A percentile compares a stretch with the other conserved stretches of the same genome.
phyloP scores from a whole-genome alignment of 352 stramenopile species.

The Phytophthora megakarya region DNA sequence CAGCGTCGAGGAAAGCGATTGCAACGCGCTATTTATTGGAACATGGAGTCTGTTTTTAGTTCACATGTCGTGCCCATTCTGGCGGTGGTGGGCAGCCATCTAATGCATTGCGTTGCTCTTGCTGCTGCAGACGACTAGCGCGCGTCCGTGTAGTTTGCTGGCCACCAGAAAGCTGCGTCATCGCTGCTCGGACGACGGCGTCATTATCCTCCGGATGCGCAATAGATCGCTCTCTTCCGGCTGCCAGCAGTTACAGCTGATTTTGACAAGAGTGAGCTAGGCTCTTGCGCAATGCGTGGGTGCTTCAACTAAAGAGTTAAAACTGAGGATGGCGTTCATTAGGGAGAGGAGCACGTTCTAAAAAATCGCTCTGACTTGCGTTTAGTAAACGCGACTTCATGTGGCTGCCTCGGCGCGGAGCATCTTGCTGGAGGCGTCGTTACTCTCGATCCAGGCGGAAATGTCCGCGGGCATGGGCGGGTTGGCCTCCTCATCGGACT shows the following conservation, averaged over 20 bases:
- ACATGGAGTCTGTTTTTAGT: conserved; percentile 31
- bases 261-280: too few species aligned
- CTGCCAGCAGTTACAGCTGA: not conserved
- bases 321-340: conserved; percentile 28
- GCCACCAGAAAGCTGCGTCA: conserved; percentile 15
- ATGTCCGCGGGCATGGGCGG: conserved; percentile 61
- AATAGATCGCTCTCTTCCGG: conserved; percentile 6
- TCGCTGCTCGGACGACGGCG: conserved; percentile 5
- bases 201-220: conserved; percentile 24
- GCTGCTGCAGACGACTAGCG: not conserved
- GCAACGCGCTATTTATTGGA: conserved; percentile 51
- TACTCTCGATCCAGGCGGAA: conserved; percentile 72
- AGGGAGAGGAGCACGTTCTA: conserved; percentile 26
- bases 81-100: conserved; percentile 13
- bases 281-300: not conserved
- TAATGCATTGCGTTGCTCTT: conserved; percentile 22
- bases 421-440: conserved; percentile 72
- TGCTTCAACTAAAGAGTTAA: conserved; percentile 20
- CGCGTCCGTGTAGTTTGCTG: not conserved
- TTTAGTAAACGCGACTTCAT: conserved; percentile 6
- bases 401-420: conserved; percentile 49
- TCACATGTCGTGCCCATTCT: conserved; percentile 17
- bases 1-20: conserved; percentile 32
- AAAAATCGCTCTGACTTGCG: conserved; percentile 8
- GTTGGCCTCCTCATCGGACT: conserved; percentile 35